A percentile compares a stretch with the other conserved stretches of the same genome.
These are phyloP conservation scores for Trichophyton rubrum DNA, from an alignment of 2,329 filamentous ascomycete species.

Conservation along the genomic window DNA sequence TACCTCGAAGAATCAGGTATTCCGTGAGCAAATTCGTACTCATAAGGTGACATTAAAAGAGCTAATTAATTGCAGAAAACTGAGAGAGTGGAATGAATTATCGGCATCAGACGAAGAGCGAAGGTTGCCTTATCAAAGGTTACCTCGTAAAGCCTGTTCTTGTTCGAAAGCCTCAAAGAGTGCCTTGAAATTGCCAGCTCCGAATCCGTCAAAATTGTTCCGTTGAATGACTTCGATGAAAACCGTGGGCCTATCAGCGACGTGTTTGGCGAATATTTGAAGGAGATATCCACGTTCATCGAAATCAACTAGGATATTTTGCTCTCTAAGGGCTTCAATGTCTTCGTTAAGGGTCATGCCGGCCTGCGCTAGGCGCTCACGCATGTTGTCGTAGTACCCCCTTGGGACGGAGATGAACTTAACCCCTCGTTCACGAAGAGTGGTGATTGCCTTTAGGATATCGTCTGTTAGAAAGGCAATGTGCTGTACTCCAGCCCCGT, in stretches of 20 bases:
- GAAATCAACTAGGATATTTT: conserved; percentile 84
- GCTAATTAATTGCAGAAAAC: neutral
- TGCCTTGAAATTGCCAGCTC: conserved; percentile 85
- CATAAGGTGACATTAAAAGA: too few species aligned
- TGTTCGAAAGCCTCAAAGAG: conserved; percentile 86
- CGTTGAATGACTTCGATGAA: conserved; percentile 90
- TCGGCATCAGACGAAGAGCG: neutral
- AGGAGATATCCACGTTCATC: conserved; percentile 75
- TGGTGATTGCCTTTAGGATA: conserved; percentile 60
- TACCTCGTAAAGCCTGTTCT: conserved; percentile 72
- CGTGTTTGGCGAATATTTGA: conserved; percentile 63
- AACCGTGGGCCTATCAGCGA: conserved; percentile 86
- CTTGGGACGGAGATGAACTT: conserved; percentile 74
- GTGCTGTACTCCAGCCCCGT: conserved; percentile 76
- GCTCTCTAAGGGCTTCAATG: conserved; percentile 56
- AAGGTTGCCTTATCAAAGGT: conserved; percentile 35
- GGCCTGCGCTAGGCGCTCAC: conserved; percentile 49
- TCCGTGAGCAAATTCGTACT: too few species aligned
- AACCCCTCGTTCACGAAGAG: conserved; percentile 64
- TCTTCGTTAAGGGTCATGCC: conserved; percentile 55
- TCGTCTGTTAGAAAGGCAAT: conserved; percentile 70
- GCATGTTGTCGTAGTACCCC: conserved; percentile 70
- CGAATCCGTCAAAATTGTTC: conserved; percentile 77
- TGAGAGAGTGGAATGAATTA: neutral
- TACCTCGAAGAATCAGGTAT: neutral